Base-by-base conservation (phyloP, 2,329 filamentous ascomycete species). In the Ophiostoma piceae region DNA sequence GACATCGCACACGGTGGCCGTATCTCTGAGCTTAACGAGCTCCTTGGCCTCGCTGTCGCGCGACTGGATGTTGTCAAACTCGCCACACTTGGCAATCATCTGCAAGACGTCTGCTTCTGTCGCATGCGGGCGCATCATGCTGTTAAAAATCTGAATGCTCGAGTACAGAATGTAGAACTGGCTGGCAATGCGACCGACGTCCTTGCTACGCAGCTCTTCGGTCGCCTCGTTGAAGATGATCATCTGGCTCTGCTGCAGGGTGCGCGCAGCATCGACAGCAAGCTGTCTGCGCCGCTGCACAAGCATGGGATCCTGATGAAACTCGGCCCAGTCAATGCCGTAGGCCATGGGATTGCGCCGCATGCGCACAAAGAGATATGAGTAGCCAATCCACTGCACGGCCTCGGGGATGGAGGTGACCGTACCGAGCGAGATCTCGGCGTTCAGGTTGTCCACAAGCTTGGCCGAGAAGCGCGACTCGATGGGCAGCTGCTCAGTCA, bases 321-420 rank as follows among this genome's bases (percentile, higher is more conserved):
- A 91, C 79, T 99, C 95, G 19, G 90, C 84, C 92, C 92, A 98
- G 74, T 97, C 94, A 67, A 99, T 98, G 2, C 94, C 95, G 76
- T 99, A 99, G 1, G 90, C 89, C 76, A 94, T 87, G 3, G 94
- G 94, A 74, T 95, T 97, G 71, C 92, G 88, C 77, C 92, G 89
- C 95, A 99, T 99, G 54, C 95, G 90, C 54, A 99, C 94, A 78
- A 97, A 99, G 0, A 99, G 84, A 76, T 98, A 99, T 0, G 94
- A 97, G 78, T 99, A 99, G 16, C 96, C 94, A 41, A 99, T 90
- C 95, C 95, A 99, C 74, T 96, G 92, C 0, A 97, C 94, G 0
- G 92, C 95, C 80, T 99, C 96, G 1, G 90, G 84, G 1, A 99
- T 91, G 0, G 94, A 97, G 0, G 94, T 98, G 22, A 99, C 96